phyloP scores from a whole-genome alignment of 768 basidiomycete species.

The Gloeostereum incarnatum region DNA sequence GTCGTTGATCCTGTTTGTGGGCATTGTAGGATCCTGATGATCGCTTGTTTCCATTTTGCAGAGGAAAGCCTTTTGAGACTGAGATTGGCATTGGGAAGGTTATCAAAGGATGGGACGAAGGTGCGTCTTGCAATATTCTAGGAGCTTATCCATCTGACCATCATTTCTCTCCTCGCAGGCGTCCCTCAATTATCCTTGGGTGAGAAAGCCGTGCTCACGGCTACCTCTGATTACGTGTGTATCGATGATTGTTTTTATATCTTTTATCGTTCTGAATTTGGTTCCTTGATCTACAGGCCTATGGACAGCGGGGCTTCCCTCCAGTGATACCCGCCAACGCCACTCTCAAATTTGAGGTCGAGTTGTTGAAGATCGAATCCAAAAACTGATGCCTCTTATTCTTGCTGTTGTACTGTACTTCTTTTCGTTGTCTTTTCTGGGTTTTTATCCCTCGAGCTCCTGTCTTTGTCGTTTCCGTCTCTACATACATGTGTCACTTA shows the following conservation, averaged over 20 bases:
- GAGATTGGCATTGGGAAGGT: slow-evolving; percentile 76
- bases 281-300: slow-evolving; percentile 37
- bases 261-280: slow-evolving; percentile 6
- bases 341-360: slow-evolving; percentile 74
- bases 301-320: slow-evolving; percentile 70
- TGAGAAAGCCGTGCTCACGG: slow-evolving; percentile 60
- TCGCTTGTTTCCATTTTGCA: neutral
- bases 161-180: slow-evolving; percentile 27
- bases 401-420: too few species aligned
- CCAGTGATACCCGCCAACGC: slow-evolving; percentile 73
- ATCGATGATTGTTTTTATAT: slow-evolving; percentile 12
- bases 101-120: slow-evolving; percentile 90
- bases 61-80: slow-evolving; percentile 60
- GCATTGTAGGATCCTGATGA: neutral
- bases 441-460: too few species aligned
- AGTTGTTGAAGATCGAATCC: slow-evolving; percentile 72
- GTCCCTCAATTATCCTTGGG: slow-evolving; percentile 72
- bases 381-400: too few species aligned
- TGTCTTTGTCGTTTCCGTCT: too few species aligned
- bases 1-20: too few species aligned
- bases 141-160: slow-evolving; percentile 12
- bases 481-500: too few species aligned
- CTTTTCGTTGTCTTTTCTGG: too few species aligned
- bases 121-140: slow-evolving; percentile 27
- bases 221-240: slow-evolving; percentile 71